phyloP scores from a whole-genome alignment of 2,329 filamentous ascomycete genomes.

The Xylaria sp. region DNA sequence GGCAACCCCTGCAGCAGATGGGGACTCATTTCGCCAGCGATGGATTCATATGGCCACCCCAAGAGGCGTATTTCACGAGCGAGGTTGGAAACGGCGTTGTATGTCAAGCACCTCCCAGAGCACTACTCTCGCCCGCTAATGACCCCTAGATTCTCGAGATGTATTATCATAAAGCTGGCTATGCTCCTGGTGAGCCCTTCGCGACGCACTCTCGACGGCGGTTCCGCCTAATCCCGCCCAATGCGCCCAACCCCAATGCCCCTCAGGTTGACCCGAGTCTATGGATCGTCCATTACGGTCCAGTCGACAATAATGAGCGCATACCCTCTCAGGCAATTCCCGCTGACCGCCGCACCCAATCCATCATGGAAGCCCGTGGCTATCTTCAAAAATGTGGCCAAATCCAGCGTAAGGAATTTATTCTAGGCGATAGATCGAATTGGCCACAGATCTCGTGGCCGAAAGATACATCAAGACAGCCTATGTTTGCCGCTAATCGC shows the following conservation, averaged over 20 bases:
- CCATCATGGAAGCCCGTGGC: conserved; percentile 64
- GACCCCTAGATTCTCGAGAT: conserved; percentile 83
- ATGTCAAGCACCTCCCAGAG: conserved; percentile 37
- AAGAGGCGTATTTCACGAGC: conserved; percentile 77
- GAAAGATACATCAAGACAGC: conserved; percentile 55
- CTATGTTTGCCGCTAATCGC: conserved; percentile 56
- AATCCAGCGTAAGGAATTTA: conserved; percentile 89
- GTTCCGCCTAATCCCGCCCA: conserved; percentile 80
- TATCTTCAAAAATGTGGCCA: conserved; percentile 78
- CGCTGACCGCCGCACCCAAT: conserved; percentile 64
- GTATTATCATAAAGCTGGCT: conserved; percentile 81
- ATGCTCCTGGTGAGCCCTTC: conserved; percentile 74
- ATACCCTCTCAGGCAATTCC: conserved; percentile 72
- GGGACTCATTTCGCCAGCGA: conserved; percentile 83
- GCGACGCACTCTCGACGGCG: conserved; percentile 81
- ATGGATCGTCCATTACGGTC: conserved; percentile 91
- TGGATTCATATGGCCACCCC: conserved; percentile 88
- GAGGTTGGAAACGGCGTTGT: conserved; percentile 69
- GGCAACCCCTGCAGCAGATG: conserved; percentile 79
- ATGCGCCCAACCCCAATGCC: conserved; percentile 70
- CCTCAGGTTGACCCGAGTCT: conserved; percentile 79
- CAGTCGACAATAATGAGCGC: conserved; percentile 74
- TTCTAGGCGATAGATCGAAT: conserved; percentile 85
- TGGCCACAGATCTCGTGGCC: conserved; percentile 87
- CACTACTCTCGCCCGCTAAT: conserved; percentile 27